Evolutionary conservation across 2,329 filamentous ascomycete species (phyloP).

Genomic region (Fusarium temperatum): DNA sequence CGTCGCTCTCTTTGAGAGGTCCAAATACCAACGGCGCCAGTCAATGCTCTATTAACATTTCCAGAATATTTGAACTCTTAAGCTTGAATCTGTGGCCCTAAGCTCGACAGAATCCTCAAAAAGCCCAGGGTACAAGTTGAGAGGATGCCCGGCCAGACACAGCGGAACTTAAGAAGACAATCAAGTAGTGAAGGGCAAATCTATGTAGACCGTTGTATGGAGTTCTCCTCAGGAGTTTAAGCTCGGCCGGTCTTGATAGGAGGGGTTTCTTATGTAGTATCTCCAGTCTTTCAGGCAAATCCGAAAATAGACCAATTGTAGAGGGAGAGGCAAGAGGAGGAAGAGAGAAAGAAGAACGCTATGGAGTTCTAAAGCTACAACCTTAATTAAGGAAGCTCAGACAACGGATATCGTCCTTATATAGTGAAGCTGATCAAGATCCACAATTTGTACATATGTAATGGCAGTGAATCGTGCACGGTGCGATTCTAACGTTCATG

Average conservation of each 20-base stretch:
- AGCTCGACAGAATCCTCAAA: no score
- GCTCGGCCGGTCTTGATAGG: background rate
- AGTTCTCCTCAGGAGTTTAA: background rate
- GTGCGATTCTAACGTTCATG: no score
- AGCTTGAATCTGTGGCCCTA: no score
- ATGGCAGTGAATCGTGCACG: background rate
- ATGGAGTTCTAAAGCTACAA: background rate
- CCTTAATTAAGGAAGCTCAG: background rate
- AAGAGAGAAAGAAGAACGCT: background rate
- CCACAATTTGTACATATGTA: no score
- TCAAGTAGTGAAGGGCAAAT: background rate
- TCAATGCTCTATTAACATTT: no score
- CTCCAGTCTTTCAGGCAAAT: no score
- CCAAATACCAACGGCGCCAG: no score
- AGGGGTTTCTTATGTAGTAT: accelerated
- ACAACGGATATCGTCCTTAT: accelerated
- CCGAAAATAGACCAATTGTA: accelerated
- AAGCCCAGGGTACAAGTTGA: no score
- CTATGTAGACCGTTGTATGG: background rate
- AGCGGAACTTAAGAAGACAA: background rate
- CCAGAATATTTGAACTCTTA: no score
- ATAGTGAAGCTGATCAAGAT: no score
- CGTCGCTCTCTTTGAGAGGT: no score
- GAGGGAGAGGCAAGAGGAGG: background rate
- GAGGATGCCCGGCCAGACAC: no score